Evolutionary conservation across 768 basidiomycete genomes (phyloP), one percentile per base, ranked within the genome.

Genomic region (Mrakia hoshinonis): DNA sequence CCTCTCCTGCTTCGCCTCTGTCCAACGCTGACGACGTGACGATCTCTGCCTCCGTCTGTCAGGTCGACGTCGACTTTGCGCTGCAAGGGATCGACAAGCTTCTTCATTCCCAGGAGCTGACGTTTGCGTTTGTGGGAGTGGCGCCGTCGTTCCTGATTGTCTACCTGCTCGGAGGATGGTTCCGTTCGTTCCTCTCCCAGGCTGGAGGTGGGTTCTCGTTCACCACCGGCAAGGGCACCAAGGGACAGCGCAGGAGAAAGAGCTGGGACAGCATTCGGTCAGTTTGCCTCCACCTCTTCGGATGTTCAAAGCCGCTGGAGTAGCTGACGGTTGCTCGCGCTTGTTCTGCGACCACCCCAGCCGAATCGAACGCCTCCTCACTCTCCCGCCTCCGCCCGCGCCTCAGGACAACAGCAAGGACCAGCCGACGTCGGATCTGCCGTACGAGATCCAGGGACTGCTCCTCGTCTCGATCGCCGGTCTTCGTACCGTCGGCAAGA

Each of bases 61-160:
- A 92, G 90, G 91, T 94, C 71, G 95, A 97, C 79, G 86, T 96
- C 67, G 90, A 94, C 74, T 87, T 94, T 79, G 89, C 93, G 0
- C 82, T 97, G 51, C 82, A 87, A 11, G 94, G 94, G 7, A 93
- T 98, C 74, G 95, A 97, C 79, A 92, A 89, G 77, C 82, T 98
- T 68, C 86, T 98, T 74, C 91, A 89, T 75, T 94, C 91, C 1
- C 93, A 96, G 80, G 91, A 95, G 77, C 82, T 96, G 54, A 96
- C 92, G 1, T 99, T 99, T 76, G 95, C 90, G 6, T 97, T 97
- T 76, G 92, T 97, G 72, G 94, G 94, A 74, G 89, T 98, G 20
- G 93, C 95, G 0, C 95, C 95, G 11, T 88, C 89, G 0, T 80
- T 97, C 62, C 85, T 88, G 4, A 81, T 98, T 43, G 84, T 93